A percentile compares a stretch with the other conserved stretches of the same genome.
phyloP scores from a whole-genome alignment of 1,284 basidiomycete species.

The Boletus smithii region DNA sequence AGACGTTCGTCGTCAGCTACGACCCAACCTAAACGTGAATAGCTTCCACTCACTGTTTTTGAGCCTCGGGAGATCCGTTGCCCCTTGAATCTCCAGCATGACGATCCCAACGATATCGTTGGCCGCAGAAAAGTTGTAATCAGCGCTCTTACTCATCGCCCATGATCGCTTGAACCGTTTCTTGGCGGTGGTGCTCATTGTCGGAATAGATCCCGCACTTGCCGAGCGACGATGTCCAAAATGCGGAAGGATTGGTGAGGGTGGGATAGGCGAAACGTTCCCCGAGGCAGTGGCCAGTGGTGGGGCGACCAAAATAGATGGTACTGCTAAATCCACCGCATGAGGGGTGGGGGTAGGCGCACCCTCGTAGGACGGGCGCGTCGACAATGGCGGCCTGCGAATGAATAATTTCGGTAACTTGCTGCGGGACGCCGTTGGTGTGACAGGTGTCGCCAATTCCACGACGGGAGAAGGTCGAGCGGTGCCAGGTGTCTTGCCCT shows the following conservation, averaged over 20 bases:
- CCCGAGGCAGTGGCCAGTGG: slow-evolving; percentile 6
- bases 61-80: slow-evolving; percentile 80
- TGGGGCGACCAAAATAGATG: slow-evolving; percentile 13
- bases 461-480: slow-evolving; percentile 24
- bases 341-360: slow-evolving; percentile 13
- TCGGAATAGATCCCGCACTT: slow-evolving; percentile 32
- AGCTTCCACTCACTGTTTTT: slow-evolving; percentile 69
- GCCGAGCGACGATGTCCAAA: slow-evolving; percentile 32
- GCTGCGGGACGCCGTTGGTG: slow-evolving; percentile 21
- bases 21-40: slow-evolving; percentile 1
- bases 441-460: slow-evolving; percentile 12
- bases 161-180: slow-evolving; percentile 32
- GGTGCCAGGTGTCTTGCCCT: slow-evolving; percentile 22
- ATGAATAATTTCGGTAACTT: slow-evolving; percentile 40
- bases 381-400: slow-evolving; percentile 34
- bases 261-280: slow-evolving; percentile 8
- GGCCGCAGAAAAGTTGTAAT: slow-evolving; percentile 65
- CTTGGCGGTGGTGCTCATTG: slow-evolving; percentile 24
- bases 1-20: slow-evolving; percentile 4
- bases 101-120: slow-evolving; percentile 91
- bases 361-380: slow-evolving; percentile 32
- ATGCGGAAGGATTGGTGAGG: slow-evolving; percentile 19
- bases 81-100: slow-evolving; percentile 72
- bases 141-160: slow-evolving; percentile 34
- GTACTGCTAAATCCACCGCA: slow-evolving; percentile 4